Base-by-base conservation (phyloP, 1,284 basidiomycete species). In the Ustilago lituana region DNA sequence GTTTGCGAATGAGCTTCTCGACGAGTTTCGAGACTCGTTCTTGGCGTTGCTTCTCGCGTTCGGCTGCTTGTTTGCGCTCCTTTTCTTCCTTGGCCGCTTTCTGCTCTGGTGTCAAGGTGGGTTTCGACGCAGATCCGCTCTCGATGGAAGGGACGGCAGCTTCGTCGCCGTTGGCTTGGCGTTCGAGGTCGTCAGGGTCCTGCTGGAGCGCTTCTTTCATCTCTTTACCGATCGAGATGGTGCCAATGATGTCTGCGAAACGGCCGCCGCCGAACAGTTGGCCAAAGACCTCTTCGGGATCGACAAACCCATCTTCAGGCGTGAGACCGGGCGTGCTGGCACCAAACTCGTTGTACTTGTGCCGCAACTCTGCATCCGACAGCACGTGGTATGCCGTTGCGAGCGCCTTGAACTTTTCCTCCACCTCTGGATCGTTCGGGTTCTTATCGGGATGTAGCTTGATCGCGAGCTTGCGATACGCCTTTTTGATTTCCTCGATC, bases 121-220 rank as follows among this genome's bases (percentile, higher is more conserved):
- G 82, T 63, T 83, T 84, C 22, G 47, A 32, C 6, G 33, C 22
- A 3, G 11, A 36, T 32, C 19, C 19, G 7, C 22, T 23, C 15
- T n/a, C 19, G 3, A 24, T 35, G 17, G 33, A 38, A 2, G 35
- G 14, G 5, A 27, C 45, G 1, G 39, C 24, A 15, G 39, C 46
- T 22, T 32, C 51, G 5, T 70, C 64, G 12, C 56, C 62, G 20
- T 71, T 67, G 5, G 76, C 76, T 31, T 80, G 67, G 2, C 64
- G 55, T 44, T 80, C 76, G 11, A 81, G 64, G 10, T 87, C 88
- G 52, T 90, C 89, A 46, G 91, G 91, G 15, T 92, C 94, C 78
- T 95, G 91, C 80, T 98, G 94, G 79, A 99, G 85, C 5, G 94
- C 94, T 6, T 93, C 88, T 85, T 99, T 99, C 96, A 99, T 98